These are phyloP conservation scores for Jatropha curcas DNA, from an alignment of 345 rosid genomes.

Conservation along the genomic window DNA sequence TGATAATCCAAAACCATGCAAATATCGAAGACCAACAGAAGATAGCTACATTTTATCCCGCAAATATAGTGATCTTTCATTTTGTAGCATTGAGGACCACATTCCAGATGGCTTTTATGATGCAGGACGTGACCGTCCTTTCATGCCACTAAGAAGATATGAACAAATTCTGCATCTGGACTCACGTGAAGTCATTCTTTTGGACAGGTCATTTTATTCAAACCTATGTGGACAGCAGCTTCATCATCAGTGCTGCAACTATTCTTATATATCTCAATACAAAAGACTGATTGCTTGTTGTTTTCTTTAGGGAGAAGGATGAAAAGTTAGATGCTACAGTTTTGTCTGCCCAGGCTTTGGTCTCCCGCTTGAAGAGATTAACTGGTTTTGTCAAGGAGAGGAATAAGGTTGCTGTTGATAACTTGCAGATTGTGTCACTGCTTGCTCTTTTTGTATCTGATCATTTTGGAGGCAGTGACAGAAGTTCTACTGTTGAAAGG, in stretches of 20 bases:
- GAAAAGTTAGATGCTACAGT: slow-evolving; percentile 81
- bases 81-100: slow-evolving; percentile 70
- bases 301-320: slow-evolving; percentile 61
- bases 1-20: slow-evolving; percentile 90
- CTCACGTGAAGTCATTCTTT: slow-evolving; percentile 92
- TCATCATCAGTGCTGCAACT: too few relatives aligned
- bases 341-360: slow-evolving; percentile 68
- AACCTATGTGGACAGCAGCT: background rate
- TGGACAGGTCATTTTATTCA: slow-evolving; percentile 68
- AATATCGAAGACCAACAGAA: slow-evolving; percentile 53
- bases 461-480: slow-evolving; percentile 98
- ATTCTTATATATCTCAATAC: too few relatives aligned
- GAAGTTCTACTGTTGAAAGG: slow-evolving; percentile 61
- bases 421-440: slow-evolving; percentile 65
- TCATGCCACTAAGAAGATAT: slow-evolving; percentile 60
- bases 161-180: slow-evolving; percentile 64
- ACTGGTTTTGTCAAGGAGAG: slow-evolving; percentile 46
- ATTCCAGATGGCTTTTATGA: slow-evolving; percentile 95
- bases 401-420: slow-evolving; percentile 40
- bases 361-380: slow-evolving; percentile 54
- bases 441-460: slow-evolving; percentile 95
- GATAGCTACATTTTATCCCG: slow-evolving; percentile 46
- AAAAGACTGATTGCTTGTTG: slow-evolving; percentile 2
- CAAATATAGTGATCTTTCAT: slow-evolving; percentile 69
- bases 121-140: slow-evolving; percentile 95